These are phyloP conservation scores for Hymenoscyphus salicellus DNA, from an alignment of 2,329 filamentous ascomycete genomes.

Conservation along the genomic window DNA sequence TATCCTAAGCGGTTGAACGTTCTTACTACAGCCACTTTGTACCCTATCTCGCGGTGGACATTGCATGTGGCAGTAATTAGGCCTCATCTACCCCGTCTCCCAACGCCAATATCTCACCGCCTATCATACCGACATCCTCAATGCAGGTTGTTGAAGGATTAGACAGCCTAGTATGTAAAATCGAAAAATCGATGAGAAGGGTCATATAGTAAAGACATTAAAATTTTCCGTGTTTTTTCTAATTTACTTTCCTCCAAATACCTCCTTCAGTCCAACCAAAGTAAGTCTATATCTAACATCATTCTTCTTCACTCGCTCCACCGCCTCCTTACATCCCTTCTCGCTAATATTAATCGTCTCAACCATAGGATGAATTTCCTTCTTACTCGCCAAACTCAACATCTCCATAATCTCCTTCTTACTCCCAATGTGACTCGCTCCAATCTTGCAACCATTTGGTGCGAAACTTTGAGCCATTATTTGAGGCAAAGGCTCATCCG, in stretches of 20 bases:
- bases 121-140: too few relatives aligned
- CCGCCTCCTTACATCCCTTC: constrained; percentile 65
- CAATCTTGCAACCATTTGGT: constrained; percentile 32
- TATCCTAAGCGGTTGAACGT: too few relatives aligned
- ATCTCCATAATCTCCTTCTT: constrained; percentile 57
- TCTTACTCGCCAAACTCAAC: constrained; percentile 57
- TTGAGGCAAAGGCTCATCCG: constrained; percentile 47
- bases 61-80: too few relatives aligned
- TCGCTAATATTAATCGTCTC: constrained; percentile 47
- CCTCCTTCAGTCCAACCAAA: constrained; percentile 64
- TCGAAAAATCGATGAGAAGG: too few relatives aligned
- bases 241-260: constrained; percentile 44
- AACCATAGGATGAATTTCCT: constrained; percentile 53
- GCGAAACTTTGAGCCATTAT: constrained; percentile 43
- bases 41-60: too few relatives aligned
- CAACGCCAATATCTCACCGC: too few relatives aligned
- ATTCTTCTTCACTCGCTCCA: constrained; percentile 66
- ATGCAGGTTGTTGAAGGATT: too few relatives aligned
- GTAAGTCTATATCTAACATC: constrained; percentile 72
- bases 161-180: too few relatives aligned
- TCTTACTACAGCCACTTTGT: too few relatives aligned
- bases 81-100: too few relatives aligned
- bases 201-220: too few relatives aligned
- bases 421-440: constrained; percentile 59
- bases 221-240: not conserved